Evolutionary conservation across 2,329 filamentous ascomycete species (phyloP).

Genomic region (Fusarium proliferatum): DNA sequence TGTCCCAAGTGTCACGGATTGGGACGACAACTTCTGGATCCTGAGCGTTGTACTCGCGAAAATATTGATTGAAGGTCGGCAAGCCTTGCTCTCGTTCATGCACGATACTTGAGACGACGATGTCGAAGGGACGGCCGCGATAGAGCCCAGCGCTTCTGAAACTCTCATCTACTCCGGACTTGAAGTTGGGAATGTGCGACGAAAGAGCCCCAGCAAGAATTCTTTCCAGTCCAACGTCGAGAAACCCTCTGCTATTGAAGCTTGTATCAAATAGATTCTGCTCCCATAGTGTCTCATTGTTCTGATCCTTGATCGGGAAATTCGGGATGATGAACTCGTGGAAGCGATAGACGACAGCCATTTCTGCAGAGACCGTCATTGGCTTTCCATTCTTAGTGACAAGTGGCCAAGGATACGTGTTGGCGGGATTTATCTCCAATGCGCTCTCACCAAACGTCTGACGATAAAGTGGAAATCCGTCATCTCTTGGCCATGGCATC

Average conservation of each 20-base stretch:
- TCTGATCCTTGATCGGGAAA: neutral
- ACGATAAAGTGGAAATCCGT: neutral
- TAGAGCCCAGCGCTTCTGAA: neutral
- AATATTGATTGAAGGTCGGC: neutral
- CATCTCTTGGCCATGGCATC: neutral
- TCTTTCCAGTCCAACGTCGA: fast-evolving
- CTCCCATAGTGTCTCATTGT: neutral
- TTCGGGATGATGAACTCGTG: neutral
- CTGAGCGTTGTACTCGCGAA: neutral
- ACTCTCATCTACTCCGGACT: neutral
- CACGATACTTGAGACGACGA: neutral
- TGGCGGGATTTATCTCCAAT: neutral
- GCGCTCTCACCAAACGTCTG: neutral
- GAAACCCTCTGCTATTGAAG: neutral
- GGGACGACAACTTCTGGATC: fast-evolving
- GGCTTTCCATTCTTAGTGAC: neutral
- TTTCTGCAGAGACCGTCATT: neutral
- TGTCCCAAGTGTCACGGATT: fast-evolving
- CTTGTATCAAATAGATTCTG: neutral
- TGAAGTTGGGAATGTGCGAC: neutral
- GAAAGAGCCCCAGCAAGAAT: neutral
- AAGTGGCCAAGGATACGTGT: neutral
- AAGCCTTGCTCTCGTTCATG: neutral
- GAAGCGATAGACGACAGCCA: neutral
- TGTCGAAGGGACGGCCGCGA: fast-evolving